These are phyloP conservation scores for Tanacetum coccineum DNA, from an alignment of 129 eudicot genomes.

Conservation along the genomic window DNA sequence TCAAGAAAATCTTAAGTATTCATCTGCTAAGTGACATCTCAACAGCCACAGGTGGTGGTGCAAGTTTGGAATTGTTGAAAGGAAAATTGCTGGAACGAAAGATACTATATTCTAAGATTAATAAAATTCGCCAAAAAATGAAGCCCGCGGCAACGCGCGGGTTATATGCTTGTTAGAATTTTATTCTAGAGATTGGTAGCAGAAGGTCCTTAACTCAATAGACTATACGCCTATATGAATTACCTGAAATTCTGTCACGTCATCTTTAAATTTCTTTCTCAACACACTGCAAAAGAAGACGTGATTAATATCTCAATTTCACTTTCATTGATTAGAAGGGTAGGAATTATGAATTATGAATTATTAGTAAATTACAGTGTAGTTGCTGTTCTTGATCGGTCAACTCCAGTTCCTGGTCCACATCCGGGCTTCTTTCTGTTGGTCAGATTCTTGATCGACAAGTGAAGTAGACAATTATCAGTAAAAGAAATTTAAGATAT, in stretches of 20 bases:
- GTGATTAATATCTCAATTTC: background rate
- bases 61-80: no score
- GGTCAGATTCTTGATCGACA: slow-evolving; percentile 52
- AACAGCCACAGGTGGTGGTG: no score
- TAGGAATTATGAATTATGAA: slow-evolving; percentile 2
- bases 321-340: background rate
- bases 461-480: slow-evolving; percentile 6
- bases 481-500: background rate
- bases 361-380: slow-evolving; percentile 53
- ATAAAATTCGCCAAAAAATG: no score
- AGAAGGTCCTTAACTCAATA: background rate
- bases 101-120: no score
- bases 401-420: slow-evolving; percentile 96
- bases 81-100: no score
- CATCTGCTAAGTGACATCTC: no score
- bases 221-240: background rate
- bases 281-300: slow-evolving; percentile 46
- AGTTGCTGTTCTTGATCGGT: slow-evolving; percentile 84
- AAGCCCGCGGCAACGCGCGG: no score
- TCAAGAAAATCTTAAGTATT: no score
- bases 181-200: background rate
- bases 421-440: slow-evolving; percentile 88
- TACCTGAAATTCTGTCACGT: slow-evolving; percentile 82
- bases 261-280: slow-evolving; percentile 36
- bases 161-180: no score